Conservation (phyloP, 306 rosid species). For the Citrullus mucosospermus region DNA sequence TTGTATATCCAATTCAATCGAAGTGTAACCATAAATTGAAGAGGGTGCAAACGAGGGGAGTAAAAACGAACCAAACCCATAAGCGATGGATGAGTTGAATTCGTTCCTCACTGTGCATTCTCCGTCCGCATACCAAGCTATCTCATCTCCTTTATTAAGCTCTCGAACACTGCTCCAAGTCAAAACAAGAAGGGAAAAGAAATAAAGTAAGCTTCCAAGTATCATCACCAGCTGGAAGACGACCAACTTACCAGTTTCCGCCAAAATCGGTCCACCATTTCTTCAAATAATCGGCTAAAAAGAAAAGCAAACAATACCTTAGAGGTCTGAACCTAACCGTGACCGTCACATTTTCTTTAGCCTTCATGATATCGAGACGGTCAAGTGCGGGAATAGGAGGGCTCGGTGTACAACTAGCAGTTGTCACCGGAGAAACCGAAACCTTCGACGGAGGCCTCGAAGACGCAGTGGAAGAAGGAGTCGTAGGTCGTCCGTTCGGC, state of each 20-base stretch:
- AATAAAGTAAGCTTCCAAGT: not conserved
- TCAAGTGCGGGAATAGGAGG: slow-evolving; percentile 21
- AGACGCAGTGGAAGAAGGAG: slow-evolving; percentile 34
- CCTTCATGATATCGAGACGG: slow-evolving; percentile 33
- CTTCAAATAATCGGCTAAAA: not conserved
- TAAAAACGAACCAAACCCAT: slow-evolving; percentile 57
- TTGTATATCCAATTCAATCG: not conserved
- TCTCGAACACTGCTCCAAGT: slow-evolving; percentile 49
- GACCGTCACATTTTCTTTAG: slow-evolving; percentile 78
- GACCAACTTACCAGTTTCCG: not conserved
- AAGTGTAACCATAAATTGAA: not conserved
- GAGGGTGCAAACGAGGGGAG: not conserved
- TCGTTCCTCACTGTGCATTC: slow-evolving; percentile 57
- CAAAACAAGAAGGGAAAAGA: not conserved
- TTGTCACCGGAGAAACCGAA: slow-evolving; percentile 26
- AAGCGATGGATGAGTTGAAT: slow-evolving; percentile 45
- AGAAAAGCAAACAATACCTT: slow-evolving; percentile 29
- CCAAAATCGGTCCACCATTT: not conserved
- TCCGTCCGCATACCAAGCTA: slow-evolving; percentile 89
- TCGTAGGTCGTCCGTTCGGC: slow-evolving; percentile 32
- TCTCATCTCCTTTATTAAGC: slow-evolving; percentile 69
- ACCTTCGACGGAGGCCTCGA: slow-evolving; percentile 30
- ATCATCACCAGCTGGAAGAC: not conserved
- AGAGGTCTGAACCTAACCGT: slow-evolving; percentile 86
- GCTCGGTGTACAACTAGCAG: slow-evolving; percentile 12